Conservation (phyloP, 192 early-diverging fungal genomes). For the Funneliformis mosseae region DNA sequence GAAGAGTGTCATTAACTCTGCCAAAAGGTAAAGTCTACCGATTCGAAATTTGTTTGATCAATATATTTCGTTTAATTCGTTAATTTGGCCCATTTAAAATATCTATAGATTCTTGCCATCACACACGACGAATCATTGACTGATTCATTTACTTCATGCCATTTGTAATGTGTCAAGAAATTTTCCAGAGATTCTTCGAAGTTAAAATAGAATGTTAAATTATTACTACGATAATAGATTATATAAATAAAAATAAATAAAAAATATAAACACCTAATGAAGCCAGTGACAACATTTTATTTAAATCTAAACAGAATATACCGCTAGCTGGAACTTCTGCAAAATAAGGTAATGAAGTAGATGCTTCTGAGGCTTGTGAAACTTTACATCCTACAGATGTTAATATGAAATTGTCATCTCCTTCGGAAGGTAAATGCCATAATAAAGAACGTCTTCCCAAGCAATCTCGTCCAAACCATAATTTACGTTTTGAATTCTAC, state of each 20-base stretch:
- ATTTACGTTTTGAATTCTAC: slow-evolving; percentile 37
- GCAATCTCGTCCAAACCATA: slow-evolving; percentile 88
- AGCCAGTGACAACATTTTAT: slow-evolving; percentile 24
- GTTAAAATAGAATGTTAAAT: slow-evolving; percentile 6
- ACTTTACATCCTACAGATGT: slow-evolving; percentile 54
- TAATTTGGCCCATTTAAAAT: not conserved
- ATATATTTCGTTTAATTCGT: not conserved
- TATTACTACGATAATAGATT: not conserved
- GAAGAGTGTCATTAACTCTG: slow-evolving; percentile 43
- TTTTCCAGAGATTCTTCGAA: slow-evolving; percentile 33
- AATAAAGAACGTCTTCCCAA: slow-evolving; percentile 83
- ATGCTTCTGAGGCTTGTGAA: slow-evolving; percentile 30
- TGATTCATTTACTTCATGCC: not conserved
- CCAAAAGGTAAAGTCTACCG: slow-evolving; percentile 50
- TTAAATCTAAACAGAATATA: slow-evolving; percentile 70
- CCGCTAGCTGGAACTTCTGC: slow-evolving; percentile 78
- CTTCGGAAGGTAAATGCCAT: slow-evolving; percentile 52
- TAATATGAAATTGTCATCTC: slow-evolving; percentile 41
- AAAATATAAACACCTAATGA: not conserved
- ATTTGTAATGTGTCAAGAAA: slow-evolving; percentile 36
- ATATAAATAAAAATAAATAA: not conserved
- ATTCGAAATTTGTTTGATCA: not conserved
- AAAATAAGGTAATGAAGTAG: slow-evolving; percentile 33
- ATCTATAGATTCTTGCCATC: slow-evolving; percentile 24
- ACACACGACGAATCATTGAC: slow-evolving; percentile 5